Base-by-base conservation (phyloP, 495 filamentous ascomycete genomes). In the Aeminium ludgeri region DNA sequence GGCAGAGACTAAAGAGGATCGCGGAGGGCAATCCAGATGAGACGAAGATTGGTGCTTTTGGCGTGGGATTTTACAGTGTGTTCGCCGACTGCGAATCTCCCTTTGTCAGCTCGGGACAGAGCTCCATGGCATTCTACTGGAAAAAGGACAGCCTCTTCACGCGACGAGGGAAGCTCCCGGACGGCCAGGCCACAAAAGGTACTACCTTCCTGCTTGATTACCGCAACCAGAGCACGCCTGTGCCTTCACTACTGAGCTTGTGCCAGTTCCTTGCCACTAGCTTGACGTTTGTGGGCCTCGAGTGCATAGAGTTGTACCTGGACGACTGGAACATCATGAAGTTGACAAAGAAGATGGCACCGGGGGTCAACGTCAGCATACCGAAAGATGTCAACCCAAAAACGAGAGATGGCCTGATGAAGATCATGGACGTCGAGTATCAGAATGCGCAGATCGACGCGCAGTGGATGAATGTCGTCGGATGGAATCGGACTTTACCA, bases 111-210 rank as follows among this genome's bases (percentile, higher is more conserved):
- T 95, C 87, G 0, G 91, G 89, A 1, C 72, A 70, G 37, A 73
- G 89, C 54, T 86, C 83, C 17, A 91, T 99, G 82, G 87, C 87
- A 10, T 99, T 99, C 57, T 96, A 94, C 61, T 99, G 91, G 91
- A 95, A 92, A 57, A 82, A 77, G 13, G 92, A 95, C 58, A 80
- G 82, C 6, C 67, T 99, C 3, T 95, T 89, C 55, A 99, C 91
- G 3, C 77, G 84, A 50, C 73, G 78, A 38, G 61, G 83, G 25
- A 74, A 76, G 54, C 54, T 95, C 5, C 72, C 79, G 35, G 65
- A 66, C 6, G 65, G 53, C 12, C 49, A 84, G 35, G 64, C 53
- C 6, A 73, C 67, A 45, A 63, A 65, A 11, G 76, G 85, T 41
- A 99, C 91, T 3, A 80, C 79, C 34, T 99, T 99, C 52, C 72